Conservation (phyloP, 495 filamentous ascomycete genomes). For the Tuber melanosporum region DNA sequence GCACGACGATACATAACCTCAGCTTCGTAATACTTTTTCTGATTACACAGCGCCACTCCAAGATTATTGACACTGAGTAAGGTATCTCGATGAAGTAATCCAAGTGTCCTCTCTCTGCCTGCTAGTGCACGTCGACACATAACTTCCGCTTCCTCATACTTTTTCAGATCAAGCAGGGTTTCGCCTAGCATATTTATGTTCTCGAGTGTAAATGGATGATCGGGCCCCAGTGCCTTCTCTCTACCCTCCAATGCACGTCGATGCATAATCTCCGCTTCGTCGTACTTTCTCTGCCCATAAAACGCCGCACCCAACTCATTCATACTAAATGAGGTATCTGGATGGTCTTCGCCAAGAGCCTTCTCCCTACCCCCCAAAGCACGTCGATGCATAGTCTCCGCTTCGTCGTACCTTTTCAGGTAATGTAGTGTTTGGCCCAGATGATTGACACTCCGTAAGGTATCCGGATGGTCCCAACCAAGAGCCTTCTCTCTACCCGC, state of each 20-base stretch:
- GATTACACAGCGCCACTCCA: too few relatives aligned
- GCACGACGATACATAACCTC: too few relatives aligned
- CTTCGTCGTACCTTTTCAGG: background rate
- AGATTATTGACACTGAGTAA: too few relatives aligned
- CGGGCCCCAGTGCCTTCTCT: background rate
- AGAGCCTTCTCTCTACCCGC: background rate
- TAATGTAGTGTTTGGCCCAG: background rate
- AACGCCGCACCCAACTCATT: background rate
- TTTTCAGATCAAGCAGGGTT: too few relatives aligned
- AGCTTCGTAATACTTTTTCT: too few relatives aligned
- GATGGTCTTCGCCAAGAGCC: background rate
- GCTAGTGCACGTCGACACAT: too few relatives aligned
- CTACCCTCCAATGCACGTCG: background rate
- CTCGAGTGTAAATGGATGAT: too few relatives aligned
- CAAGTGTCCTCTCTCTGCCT: too few relatives aligned
- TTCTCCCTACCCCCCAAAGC: too few relatives aligned
- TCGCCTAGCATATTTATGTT: too few relatives aligned
- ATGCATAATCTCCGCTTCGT: background rate
- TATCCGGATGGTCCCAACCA: background rate
- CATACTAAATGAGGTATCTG: background rate
- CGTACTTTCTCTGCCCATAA: background rate
- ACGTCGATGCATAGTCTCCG: background rate
- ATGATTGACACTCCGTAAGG: background rate
- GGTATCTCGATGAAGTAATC: too few relatives aligned
- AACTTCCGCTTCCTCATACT: too few relatives aligned